A percentile compares a stretch with the other conserved stretches of the same genome.
Conservation (phyloP, 768 basidiomycete species). For the Rossbeevera mucosa region DNA sequence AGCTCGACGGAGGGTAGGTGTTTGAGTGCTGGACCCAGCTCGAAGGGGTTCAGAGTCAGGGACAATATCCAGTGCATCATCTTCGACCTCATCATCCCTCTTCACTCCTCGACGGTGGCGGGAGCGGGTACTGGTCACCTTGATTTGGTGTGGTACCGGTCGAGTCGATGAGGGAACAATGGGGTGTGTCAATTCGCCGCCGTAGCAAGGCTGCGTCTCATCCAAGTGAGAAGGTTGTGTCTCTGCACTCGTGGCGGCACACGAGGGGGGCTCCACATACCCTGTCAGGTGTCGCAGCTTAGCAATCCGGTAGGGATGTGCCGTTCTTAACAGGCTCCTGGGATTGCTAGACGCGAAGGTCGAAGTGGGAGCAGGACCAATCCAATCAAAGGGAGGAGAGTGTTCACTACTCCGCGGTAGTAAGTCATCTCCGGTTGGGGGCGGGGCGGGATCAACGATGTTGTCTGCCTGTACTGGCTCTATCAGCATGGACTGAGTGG, state of each 20-base stretch:
- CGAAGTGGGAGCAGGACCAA: slow-evolving; percentile 12
- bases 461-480: slow-evolving; percentile 5
- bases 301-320: slow-evolving; percentile 32
- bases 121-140: neutral
- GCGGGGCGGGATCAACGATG: slow-evolving; percentile 2
- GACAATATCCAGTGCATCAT: slow-evolving; percentile 42
- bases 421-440: neutral
- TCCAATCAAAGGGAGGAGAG: slow-evolving; percentile 21
- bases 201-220: slow-evolving; percentile 15
- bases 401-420: slow-evolving; percentile 1
- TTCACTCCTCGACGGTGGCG: neutral
- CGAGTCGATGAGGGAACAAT: neutral
- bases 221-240: slow-evolving; percentile 19
- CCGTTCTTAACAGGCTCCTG: slow-evolving; percentile 30
- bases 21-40: slow-evolving; percentile 22
- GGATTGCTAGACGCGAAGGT: slow-evolving; percentile 24
- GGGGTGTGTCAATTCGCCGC: neutral
- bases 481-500: slow-evolving; percentile 2
- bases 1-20: slow-evolving; percentile 4
- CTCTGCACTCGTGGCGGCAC: slow-evolving; percentile 5
- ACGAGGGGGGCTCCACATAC: slow-evolving; percentile 15
- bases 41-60: slow-evolving; percentile 61
- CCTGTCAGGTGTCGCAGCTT: slow-evolving; percentile 23
- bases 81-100: slow-evolving; percentile 25
- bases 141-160: slow-evolving; percentile 1